These are phyloP conservation scores for Mucor velutinosus DNA, from an alignment of 371 early-diverging fungal species.

Conservation along the genomic window DNA sequence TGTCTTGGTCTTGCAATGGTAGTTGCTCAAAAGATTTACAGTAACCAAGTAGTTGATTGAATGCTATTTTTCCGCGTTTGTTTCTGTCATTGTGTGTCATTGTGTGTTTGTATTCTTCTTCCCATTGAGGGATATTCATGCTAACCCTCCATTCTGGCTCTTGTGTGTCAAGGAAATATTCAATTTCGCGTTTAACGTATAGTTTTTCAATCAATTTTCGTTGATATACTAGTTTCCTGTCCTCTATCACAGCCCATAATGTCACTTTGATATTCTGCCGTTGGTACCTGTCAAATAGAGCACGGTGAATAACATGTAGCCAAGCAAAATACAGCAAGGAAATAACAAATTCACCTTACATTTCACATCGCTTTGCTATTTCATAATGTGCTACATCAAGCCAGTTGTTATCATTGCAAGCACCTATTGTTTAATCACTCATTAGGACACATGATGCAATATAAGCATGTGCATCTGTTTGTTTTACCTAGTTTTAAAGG, in stretches of 20 bases:
- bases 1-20: conserved; percentile 12
- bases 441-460: not conserved
- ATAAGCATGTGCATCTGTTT: not conserved
- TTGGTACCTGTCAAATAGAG: conserved; percentile 10
- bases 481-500: conserved; percentile 36
- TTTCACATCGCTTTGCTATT: conserved; percentile 10
- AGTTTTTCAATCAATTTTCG: conserved; percentile 13
- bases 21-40: conserved; percentile 20
- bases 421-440: conserved; percentile 2
- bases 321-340: too few relatives aligned
- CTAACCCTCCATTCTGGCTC: conserved; percentile 21
- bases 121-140: conserved; percentile 14
- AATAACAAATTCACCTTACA: conserved; percentile 9
- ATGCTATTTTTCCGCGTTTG: conserved; percentile 16
- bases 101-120: conserved; percentile 22
- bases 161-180: conserved; percentile 12
- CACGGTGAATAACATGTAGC: too few relatives aligned
- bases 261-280: conserved; percentile 13
- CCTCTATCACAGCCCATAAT: conserved; percentile 24
- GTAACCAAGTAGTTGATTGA: not conserved
- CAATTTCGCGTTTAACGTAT: conserved; percentile 19
- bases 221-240: conserved; percentile 23
- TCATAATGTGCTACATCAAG: conserved; percentile 12
- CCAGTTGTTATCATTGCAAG: conserved; percentile 22
- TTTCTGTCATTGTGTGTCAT: conserved; percentile 10